A percentile compares a stretch with the other conserved stretches of the same genome.
These are phyloP conservation scores for Phytophthora europaea DNA, from an alignment of 352 stramenopile species.

Conservation along the genomic window DNA sequence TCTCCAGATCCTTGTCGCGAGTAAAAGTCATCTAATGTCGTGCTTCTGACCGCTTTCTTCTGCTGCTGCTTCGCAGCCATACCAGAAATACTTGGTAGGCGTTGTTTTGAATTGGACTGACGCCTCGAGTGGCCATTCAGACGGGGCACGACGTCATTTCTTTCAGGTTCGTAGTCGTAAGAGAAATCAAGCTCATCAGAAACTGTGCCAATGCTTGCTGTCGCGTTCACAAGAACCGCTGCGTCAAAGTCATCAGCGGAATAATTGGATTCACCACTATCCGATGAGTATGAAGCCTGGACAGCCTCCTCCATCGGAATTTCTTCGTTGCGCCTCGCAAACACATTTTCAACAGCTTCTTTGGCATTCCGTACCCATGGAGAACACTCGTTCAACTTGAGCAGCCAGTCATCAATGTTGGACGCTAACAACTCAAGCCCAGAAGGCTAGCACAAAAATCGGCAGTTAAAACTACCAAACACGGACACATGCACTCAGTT, in stretches of 20 bases:
- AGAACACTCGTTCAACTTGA: conserved; percentile 56
- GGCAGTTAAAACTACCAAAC: not conserved
- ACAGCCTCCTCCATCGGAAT: conserved; percentile 18
- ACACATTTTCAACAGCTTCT: conserved; percentile 38
- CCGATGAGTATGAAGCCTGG: conserved; percentile 30
- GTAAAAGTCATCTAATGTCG: conserved; percentile 55
- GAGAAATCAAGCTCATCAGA: conserved; percentile 25
- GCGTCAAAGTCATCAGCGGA: conserved; percentile 16
- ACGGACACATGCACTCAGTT: not conserved
- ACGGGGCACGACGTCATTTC: not conserved
- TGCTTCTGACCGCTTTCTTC: conserved; percentile 23
- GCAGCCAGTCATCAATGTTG: conserved; percentile 56
- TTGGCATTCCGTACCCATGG: conserved; percentile 63
- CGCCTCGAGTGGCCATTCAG: conserved; percentile 6
- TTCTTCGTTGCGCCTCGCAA: conserved; percentile 38
- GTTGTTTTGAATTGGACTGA: not conserved
- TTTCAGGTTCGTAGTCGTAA: conserved; percentile 27
- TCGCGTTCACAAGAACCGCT: not conserved
- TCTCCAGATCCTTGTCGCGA: conserved; percentile 14
- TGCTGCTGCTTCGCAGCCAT: conserved; percentile 2
- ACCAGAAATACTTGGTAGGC: not conserved
- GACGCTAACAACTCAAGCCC: conserved; percentile 44
- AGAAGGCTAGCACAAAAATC: conserved; percentile 25
- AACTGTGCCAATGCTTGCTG: not conserved
- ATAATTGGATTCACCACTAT: conserved; percentile 28